Evolutionary conservation across 352 stramenopile species (phyloP).

Genomic region (Phytophthora litchii): DNA sequence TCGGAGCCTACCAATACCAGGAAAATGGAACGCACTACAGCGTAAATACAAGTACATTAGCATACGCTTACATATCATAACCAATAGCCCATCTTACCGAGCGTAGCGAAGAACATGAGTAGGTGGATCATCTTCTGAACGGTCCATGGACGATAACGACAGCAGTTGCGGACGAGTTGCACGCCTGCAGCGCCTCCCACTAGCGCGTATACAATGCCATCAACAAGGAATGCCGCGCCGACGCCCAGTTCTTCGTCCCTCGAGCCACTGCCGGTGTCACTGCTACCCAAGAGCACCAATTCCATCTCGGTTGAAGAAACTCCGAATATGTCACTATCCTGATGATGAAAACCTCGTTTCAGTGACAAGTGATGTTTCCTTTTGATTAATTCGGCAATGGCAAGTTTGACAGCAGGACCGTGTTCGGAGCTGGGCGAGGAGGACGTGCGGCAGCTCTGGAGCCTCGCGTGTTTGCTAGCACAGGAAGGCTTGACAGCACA

Average conservation of each 20-base stretch:
- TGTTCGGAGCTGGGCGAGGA: conserved; percentile 24
- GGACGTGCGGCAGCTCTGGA: conserved; percentile 66
- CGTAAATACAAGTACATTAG: not conserved
- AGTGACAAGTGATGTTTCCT: conserved; percentile 15
- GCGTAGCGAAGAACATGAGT: conserved; percentile 80
- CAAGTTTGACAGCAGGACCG: not conserved
- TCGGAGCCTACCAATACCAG: conserved; percentile 74
- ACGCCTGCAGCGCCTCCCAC: conserved; percentile 60
- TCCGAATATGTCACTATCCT: conserved; percentile 10
- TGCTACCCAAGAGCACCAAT: conserved; percentile 6
- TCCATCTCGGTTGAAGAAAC: conserved; percentile 30
- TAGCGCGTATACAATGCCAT: conserved; percentile 70
- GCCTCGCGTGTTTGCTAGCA: conserved; percentile 51
- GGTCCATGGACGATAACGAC: conserved; percentile 82
- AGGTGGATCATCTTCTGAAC: conserved; percentile 90
- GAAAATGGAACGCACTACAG: conserved; percentile 67
- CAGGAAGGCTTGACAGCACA: conserved; percentile 47
- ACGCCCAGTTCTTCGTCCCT: conserved; percentile 54
- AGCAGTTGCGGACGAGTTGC: conserved; percentile 86
- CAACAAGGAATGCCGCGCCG: conserved; percentile 66
- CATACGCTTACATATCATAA: not conserved
- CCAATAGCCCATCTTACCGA: conserved; percentile 42
- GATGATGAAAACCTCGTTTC: conserved; percentile 2
- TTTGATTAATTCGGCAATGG: conserved; percentile 20
- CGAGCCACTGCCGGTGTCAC: conserved; percentile 14